Percentiles rank a stretch among this genome's conserved stretches.
Conservation (phyloP, 768 basidiomycete species). For the Phaffia tasmanica region DNA sequence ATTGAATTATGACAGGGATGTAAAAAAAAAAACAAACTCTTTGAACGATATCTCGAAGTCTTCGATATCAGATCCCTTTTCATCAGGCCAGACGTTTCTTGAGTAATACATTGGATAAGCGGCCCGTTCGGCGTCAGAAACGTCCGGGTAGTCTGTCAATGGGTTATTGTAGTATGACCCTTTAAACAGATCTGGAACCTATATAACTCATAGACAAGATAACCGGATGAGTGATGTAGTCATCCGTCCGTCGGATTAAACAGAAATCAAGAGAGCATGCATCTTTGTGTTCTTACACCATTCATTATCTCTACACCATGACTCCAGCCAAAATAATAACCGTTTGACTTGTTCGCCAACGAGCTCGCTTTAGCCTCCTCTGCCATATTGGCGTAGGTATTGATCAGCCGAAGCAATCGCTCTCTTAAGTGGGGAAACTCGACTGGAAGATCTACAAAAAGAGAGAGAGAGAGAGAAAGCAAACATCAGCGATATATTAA, state of each 20-base stretch:
- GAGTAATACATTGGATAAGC: constrained; percentile 44
- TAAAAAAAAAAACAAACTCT: constrained; percentile 47
- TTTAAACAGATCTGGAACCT: constrained; percentile 60
- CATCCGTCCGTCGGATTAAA: too few relatives aligned
- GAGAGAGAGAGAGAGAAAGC: neutral
- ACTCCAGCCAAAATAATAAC: constrained; percentile 57
- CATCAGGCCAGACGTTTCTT: constrained; percentile 70
- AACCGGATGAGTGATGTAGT: neutral
- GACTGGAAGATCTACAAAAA: constrained; percentile 45
- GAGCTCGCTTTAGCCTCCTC: constrained; percentile 58
- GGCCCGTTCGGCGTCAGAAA: constrained; percentile 47
- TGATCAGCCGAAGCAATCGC: constrained; percentile 59
- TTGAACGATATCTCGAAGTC: constrained; percentile 85
- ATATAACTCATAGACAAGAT: neutral
- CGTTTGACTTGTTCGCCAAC: constrained; percentile 53
- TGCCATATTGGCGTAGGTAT: constrained; percentile 63
- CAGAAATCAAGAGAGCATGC: neutral
- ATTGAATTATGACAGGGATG: neutral
- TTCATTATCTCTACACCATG: constrained; percentile 99
- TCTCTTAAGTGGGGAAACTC: constrained; percentile 55
- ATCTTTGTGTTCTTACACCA: constrained; percentile 46
- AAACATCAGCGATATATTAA: neutral
- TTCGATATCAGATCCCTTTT: constrained; percentile 46
- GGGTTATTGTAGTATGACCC: constrained; percentile 91
- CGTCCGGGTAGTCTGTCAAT: constrained; percentile 53